Conservation (phyloP, 2,329 filamentous ascomycete genomes). For the Periconia sp. region DNA sequence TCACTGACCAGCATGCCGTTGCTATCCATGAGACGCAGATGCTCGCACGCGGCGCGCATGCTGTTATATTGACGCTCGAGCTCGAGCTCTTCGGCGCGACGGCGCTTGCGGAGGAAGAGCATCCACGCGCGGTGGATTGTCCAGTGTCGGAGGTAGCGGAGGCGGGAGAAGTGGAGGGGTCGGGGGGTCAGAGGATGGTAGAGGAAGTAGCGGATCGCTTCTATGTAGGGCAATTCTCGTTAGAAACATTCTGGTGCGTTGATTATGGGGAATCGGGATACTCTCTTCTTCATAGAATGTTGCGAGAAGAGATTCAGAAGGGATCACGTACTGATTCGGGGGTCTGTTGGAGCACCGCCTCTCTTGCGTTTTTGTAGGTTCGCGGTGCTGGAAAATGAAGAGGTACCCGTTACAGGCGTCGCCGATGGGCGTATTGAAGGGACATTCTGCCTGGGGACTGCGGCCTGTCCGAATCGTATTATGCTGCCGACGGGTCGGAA, state of each 20-base stretch:
- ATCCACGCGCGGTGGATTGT: conserved; percentile 97
- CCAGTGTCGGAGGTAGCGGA: conserved; percentile 91
- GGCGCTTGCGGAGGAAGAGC: conserved; percentile 72
- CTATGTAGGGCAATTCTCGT: conserved; percentile 38
- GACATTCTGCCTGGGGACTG: conserved; percentile 9
- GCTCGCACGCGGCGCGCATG: conserved; percentile 86
- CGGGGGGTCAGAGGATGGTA: conserved; percentile 68
- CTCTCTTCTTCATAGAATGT: neutral
- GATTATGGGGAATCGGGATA: neutral
- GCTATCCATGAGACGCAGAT: conserved; percentile 61
- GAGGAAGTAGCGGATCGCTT: conserved; percentile 70
- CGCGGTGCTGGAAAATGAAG: conserved; percentile 34
- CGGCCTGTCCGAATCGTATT: conserved; percentile 10
- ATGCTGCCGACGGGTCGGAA: conserved; percentile 16
- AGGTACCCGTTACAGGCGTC: conserved; percentile 14
- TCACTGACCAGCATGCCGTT: conserved; percentile 46
- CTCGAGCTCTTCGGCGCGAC: conserved; percentile 65
- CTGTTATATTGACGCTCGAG: conserved; percentile 77
- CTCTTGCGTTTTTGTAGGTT: conserved; percentile 28
- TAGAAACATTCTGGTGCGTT: neutral
- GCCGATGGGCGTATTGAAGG: conserved; percentile 14
- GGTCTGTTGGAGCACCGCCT: conserved; percentile 25
- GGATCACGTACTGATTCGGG: conserved; percentile 33
- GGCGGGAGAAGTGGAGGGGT: conserved; percentile 85
- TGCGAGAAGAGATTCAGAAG: neutral